Evolutionary conservation across 2,329 filamentous ascomycete species (phyloP).

Genomic region (Colletotrichum sp.): DNA sequence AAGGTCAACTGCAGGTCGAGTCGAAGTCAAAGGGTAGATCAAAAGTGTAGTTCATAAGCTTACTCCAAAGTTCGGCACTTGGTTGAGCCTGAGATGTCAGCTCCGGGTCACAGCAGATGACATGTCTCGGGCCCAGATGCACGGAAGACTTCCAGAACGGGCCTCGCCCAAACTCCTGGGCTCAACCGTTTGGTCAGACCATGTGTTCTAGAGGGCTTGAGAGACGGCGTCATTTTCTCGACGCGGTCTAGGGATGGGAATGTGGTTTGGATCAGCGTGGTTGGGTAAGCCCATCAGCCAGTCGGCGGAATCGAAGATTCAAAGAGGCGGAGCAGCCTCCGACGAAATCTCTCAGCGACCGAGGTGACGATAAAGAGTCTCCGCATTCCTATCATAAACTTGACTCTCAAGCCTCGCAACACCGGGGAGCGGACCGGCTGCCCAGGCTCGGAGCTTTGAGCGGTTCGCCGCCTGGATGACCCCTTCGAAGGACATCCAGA

Average conservation of each 20-base stretch:
- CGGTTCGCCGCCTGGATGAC: neutral
- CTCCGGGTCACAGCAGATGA: neutral
- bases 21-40: neutral
- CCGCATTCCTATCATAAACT: neutral
- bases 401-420: neutral
- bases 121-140: neutral
- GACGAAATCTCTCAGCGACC: neutral
- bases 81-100: neutral
- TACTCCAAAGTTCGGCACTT: neutral
- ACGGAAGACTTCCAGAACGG: neutral
- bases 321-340: neutral
- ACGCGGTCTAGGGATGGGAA: rapidly evolving
- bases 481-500: neutral
- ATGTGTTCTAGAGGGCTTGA: neutral
- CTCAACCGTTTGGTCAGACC: neutral
- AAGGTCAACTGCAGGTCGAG: neutral
- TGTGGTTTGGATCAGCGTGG: neutral
- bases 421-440: neutral
- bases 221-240: neutral
- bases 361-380: rapidly evolving
- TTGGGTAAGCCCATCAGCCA: neutral
- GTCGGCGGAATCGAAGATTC: rapidly evolving
- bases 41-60: neutral
- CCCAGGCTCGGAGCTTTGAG: neutral
- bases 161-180: neutral